Percentiles rank a stretch among this genome's conserved stretches.
Conservation (phyloP, 192 early-diverging fungal species). For the Chytriomyces sp. region DNA sequence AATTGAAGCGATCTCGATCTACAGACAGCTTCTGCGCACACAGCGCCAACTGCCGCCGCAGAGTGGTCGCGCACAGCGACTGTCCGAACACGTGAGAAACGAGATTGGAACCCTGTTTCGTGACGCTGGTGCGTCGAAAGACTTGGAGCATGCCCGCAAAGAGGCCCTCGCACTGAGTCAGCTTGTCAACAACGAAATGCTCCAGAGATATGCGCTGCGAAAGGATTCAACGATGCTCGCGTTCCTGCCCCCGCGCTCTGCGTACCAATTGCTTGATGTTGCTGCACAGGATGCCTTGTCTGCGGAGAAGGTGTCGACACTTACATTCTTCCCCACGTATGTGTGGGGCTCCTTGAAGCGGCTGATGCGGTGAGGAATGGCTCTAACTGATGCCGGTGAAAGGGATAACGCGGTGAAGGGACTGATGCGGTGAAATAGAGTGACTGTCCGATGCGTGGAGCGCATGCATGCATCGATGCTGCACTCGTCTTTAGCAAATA, state of each 20-base stretch:
- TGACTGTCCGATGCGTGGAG: too few species aligned
- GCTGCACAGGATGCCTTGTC: slow-evolving; percentile 16
- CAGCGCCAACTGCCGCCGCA: slow-evolving; percentile 19
- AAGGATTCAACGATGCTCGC: neutral
- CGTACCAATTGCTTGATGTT: slow-evolving; percentile 23
- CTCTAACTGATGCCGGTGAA: too few species aligned
- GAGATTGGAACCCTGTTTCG: neutral
- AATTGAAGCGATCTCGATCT: slow-evolving; percentile 48
- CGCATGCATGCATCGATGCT: too few species aligned
- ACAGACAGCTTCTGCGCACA: slow-evolving; percentile 48
- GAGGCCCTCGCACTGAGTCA: slow-evolving; percentile 1
- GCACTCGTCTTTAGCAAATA: too few species aligned
- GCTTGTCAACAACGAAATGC: too few species aligned
- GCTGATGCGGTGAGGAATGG: slow-evolving; percentile 11
- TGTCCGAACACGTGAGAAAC: slow-evolving; percentile 2
- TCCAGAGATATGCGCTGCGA: too few species aligned
- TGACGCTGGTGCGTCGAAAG: too few species aligned
- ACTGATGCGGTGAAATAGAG: too few species aligned
- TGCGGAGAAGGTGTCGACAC: slow-evolving; percentile 19
- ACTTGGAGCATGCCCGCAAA: neutral
- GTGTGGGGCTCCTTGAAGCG: slow-evolving; percentile 17
- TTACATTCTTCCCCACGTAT: slow-evolving; percentile 31
- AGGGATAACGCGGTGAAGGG: too few species aligned
- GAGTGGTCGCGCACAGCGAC: slow-evolving; percentile 21
- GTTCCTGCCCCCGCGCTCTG: slow-evolving; percentile 12